Evolutionary conservation across 768 basidiomycete species (phyloP), one percentile per base, ranked within the genome.

Genomic region (Nidularia sp.): DNA sequence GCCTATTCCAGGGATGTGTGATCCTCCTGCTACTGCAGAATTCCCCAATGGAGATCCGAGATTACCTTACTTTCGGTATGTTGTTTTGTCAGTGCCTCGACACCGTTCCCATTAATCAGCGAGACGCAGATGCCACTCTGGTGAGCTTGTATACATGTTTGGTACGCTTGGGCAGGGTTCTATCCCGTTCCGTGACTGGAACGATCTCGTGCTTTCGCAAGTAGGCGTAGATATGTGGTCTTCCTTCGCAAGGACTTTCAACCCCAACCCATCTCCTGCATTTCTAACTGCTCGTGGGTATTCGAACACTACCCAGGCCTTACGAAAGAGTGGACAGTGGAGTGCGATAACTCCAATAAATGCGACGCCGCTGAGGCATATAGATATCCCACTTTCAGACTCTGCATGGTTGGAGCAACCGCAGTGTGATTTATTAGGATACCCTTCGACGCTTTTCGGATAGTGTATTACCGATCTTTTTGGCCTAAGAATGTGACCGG

Each of bases 21-120:
- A 73, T 10, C 74, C 79, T 0, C 73, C 78, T 0, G 56, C 67
- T 5, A 73, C 71, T 3, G 56, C 65, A 0, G 68, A 60, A 4
- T 74, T 74, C 57, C 79, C 77, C 0, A 58, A 70, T 48, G 79
- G 80, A 10, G 72, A 82, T 53, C 70, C 76, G 3, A 70, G 63
- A 15, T 57, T 72, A 15, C 77, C 77, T 18, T 78, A 78, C 53
- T 80, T 75, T 66, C 69, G 75, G 74, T 64, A 36, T 66, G 70
- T 51, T 66, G 69, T 52, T 68, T 64, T 18, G 25, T 67, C 67
- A 13, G 62, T 67, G 44, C 57, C 66, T 58, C 55, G 70, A 65
- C 57, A 54, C 57, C 49, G 33, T n/a, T 29, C 18, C 31, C 15
- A 34, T 22, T 34, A 3, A 15, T 7, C n/a, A 41, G 9, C 15